These are phyloP conservation scores for Liriodendron chinense DNA, from an alignment of 164 flowering plant species.

Conservation along the genomic window DNA sequence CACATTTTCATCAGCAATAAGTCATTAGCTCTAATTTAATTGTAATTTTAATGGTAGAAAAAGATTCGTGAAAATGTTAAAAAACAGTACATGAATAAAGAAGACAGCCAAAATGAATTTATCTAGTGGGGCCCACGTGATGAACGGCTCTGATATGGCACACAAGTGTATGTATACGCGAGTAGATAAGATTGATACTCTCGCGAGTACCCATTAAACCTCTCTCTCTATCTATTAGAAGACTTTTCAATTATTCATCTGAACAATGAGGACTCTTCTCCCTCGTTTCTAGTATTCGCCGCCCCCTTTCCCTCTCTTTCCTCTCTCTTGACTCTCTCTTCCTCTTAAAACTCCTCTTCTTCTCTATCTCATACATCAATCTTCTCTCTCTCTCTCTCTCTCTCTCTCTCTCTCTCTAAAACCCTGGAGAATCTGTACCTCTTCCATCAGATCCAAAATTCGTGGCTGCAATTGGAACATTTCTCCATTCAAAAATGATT, in stretches of 20 bases:
- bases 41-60: too few species aligned
- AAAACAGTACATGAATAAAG: too few species aligned
- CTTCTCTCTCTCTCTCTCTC: background rate
- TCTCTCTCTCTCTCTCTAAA: background rate
- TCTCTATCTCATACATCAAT: background rate
- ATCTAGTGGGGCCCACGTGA: background rate
- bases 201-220: background rate
- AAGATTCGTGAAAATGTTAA: too few species aligned
- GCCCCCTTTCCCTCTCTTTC: background rate
- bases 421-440: background rate
- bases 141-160: background rate
- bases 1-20: too few species aligned
- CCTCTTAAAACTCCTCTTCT: background rate
- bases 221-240: background rate
- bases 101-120: too few species aligned
- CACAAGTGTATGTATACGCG: background rate
- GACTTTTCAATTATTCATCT: background rate
- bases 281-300: background rate
- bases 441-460: background rate
- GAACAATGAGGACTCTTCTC: background rate
- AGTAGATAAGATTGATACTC: background rate
- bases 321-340: background rate
- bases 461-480: background rate
- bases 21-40: too few species aligned
- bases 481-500: slow-evolving; percentile 4